Percentiles rank a stretch among this genome's conserved stretches.
Conservation (phyloP, 306 rosid genomes). For the Rosa persica region DNA sequence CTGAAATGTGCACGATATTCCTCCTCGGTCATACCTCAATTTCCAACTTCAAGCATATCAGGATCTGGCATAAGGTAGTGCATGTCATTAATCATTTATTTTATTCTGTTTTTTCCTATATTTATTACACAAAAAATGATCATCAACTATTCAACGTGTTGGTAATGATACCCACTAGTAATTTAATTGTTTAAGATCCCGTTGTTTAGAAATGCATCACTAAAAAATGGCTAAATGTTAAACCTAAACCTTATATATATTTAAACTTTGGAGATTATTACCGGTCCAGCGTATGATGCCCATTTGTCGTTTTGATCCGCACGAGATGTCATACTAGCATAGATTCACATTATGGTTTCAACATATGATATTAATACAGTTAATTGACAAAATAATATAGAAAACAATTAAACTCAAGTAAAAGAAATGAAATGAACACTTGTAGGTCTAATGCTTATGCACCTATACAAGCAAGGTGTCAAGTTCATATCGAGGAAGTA, state of each 20-base stretch:
- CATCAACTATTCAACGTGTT: too few species aligned
- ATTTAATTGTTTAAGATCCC: too few species aligned
- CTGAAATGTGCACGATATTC: constrained; percentile 83
- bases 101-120: background rate
- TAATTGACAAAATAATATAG: too few species aligned
- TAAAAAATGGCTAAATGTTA: background rate
- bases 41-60: constrained; percentile 87
- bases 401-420: background rate
- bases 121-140: background rate
- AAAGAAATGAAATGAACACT: too few species aligned
- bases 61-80: constrained; percentile 48
- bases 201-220: background rate
- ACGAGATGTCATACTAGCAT: constrained; percentile 48
- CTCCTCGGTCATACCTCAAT: constrained; percentile 71
- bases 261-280: constrained; percentile 9
- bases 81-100: background rate
- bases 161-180: too few species aligned
- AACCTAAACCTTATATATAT: background rate
- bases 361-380: background rate
- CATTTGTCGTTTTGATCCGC: constrained; percentile 72
- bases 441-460: too few species aligned
- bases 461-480: too few species aligned
- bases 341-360: background rate
- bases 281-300: constrained; percentile 87
- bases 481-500: too few species aligned